Base-by-base conservation (phyloP, 1,139 yeast species). In the Pichia sp. region DNA sequence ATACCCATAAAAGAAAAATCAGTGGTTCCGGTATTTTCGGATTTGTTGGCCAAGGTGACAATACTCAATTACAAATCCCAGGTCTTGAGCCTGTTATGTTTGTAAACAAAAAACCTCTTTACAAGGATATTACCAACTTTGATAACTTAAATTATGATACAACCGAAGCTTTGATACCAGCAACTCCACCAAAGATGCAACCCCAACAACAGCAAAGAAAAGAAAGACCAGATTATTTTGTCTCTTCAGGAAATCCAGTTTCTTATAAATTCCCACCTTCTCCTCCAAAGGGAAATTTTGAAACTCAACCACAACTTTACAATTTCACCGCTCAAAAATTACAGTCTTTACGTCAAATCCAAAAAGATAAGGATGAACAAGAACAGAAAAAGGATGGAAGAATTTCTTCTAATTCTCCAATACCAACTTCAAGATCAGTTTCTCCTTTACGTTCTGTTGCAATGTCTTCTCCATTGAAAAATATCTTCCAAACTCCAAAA, bases 1-100 rank as follows among this genome's bases (percentile, higher is more conserved):
- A 65, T 46, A 50, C 52, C 22, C 69, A 66, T 46, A 42, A 56
- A 10, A 56, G 67, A 40, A 58, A 61, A 46, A 42, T 60, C 4
- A 76, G 81, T 64, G 84, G 84, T 3, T 77, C 83, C 2, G 84
- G 79, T 6, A 79, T 79, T 19, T 79, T 79, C 57, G 84, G 84
- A 0, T 78, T 69, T 53, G 67, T 63, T 34, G 67, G 73, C 14
- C 72, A 71, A 15, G 82, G 78, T 54, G 69, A 69, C 37, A 68
- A 76, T 43, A 55, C 60, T 11, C 79, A 76, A 51, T 61, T 77
- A 21, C 73, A 79, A 1, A 65, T 77, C 21, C 70, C 70, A n/a
- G 79, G 79, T 1, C 44, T 70, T 7, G 60, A 66, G 4, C 51
- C 58, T 10, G 55, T 59, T 7, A 45, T 42, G 14, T 51, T 63